A percentile compares a stretch with the other conserved stretches of the same genome.
Conservation (phyloP, 768 basidiomycete species). For the Termitomyces titanicus region DNA sequence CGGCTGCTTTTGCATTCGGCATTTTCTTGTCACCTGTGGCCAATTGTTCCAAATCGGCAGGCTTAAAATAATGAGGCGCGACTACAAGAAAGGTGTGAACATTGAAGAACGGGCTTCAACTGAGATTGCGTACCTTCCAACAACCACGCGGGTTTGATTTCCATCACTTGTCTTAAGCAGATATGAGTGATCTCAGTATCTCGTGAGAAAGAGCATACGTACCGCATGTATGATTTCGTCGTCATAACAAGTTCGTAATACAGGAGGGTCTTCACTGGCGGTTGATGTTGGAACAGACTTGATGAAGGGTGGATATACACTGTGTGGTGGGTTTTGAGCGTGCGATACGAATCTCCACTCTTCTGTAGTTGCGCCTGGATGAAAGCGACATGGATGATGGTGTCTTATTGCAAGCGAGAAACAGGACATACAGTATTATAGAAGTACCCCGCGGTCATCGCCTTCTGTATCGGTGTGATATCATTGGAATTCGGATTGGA, state of each 20-base stretch:
- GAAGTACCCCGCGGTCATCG: conserved; percentile 92
- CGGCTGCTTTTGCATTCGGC: conserved; percentile 80
- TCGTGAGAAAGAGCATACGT: conserved; percentile 15
- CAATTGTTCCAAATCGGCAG: conserved; percentile 75
- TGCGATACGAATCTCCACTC: conserved; percentile 95
- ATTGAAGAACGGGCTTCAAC: conserved; percentile 1
- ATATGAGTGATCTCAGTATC: background rate
- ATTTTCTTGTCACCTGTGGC: conserved; percentile 87
- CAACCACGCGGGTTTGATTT: conserved; percentile 94
- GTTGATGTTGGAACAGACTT: conserved; percentile 91
- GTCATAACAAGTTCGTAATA: conserved; percentile 99
- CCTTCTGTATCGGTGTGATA: conserved; percentile 91
- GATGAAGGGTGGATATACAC: conserved; percentile 97
- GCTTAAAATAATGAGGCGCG: conserved; percentile 95
- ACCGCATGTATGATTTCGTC: conserved; percentile 93
- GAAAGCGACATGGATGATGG: background rate
- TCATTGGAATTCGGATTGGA: conserved; percentile 91
- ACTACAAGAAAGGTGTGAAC: conserved; percentile 41
- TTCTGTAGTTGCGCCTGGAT: conserved; percentile 85
- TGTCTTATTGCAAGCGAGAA: background rate
- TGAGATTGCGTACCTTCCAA: conserved; percentile 64
- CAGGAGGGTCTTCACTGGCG: conserved; percentile 83
- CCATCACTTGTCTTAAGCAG: conserved; percentile 81
- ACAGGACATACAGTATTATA: conserved; percentile 74
- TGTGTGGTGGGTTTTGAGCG: conserved; percentile 93